Evolutionary conservation across 768 basidiomycete genomes (phyloP), one percentile per base, ranked within the genome.

Genomic region (Xanthoconium stramineum): DNA sequence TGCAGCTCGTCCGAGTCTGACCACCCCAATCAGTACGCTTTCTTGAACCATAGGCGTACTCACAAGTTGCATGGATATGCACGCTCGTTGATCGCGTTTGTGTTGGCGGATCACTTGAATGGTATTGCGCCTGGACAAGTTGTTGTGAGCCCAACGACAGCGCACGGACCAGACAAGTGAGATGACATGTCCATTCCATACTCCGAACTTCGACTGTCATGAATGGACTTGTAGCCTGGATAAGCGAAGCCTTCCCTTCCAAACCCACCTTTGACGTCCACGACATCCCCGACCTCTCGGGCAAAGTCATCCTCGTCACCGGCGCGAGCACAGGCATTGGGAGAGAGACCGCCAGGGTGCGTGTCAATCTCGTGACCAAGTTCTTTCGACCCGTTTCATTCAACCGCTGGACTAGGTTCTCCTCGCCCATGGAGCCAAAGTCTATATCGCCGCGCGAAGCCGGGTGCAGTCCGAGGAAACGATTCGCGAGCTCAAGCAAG

Each of bases 361-460:
- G 47, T 36, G 30, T 12, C 11, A 11, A 11, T 11, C 33, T 37
- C 14, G 12, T 11, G 6, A 38, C 14, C 37, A 38, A 2, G 13
- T 38, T 3, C 33, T 8, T 35, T 9, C 33, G 33, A 35, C 37
- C 37, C 13, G 13, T 2, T 15, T 24, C 24, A 24, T 24, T 24
- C 24, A 24, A 13, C 2, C 10, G 37, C 37, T 13, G 37, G 3
- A 12, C 5, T 5, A 52, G 65, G 63, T 52, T 35, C 62, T 74
- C 36, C 65, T 76, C n/a, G 15, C 52, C 10, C 64, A 67, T n/a
- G 60, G 68, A 11, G 72, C 74, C 0, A 72, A 60, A 14, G 75
- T 78, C 24, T 76, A 78, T 60, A 52, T 78, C 9, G 72, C 71
- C 13, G 60, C 67, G 5, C 64, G 75, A 12, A 65, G 61, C 45